phyloP scores from a whole-genome alignment of 257 asterid species.

The Ligustrum vulgare region DNA sequence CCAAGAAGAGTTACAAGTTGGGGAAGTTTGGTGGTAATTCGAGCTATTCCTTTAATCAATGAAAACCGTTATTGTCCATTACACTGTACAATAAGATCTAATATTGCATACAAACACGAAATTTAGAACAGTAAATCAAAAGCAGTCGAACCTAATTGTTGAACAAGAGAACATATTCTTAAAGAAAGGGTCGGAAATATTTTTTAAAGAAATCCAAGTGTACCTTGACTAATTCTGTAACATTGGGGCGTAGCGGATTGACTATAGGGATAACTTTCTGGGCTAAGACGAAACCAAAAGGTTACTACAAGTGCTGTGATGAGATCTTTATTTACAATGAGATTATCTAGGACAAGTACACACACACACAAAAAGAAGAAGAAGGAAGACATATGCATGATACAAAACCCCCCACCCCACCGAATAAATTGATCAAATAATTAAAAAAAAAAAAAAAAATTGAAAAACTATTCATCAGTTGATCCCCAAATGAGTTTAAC shows the following conservation, averaged over 20 bases:
- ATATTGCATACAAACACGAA: too few species aligned
- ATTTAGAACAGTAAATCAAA: not conserved
- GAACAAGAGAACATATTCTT: not conserved
- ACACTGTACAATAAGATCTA: too few species aligned
- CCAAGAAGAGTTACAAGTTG: not conserved
- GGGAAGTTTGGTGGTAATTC: not conserved
- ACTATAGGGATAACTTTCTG: too few species aligned
- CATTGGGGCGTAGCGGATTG: too few species aligned
- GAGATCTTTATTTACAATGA: too few species aligned
- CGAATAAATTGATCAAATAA: not conserved
- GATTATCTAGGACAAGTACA: not conserved
- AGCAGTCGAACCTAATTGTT: not conserved
- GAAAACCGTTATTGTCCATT: not conserved
- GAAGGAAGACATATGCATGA: not conserved
- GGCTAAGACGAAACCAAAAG: too few species aligned
- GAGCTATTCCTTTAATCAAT: slow-evolving; percentile 19
- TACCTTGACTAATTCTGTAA: too few species aligned
- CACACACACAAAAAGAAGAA: not conserved
- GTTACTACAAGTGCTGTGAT: too few species aligned
- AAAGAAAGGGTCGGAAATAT: not conserved
- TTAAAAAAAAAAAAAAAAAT: too few species aligned
- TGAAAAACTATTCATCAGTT: not conserved
- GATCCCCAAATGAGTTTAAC: not conserved
- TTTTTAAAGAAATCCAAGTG: not conserved
- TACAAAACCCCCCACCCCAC: not conserved